Evolutionary conservation across 2,329 filamentous ascomycete genomes (phyloP).

Genomic region (Epichloe hybrida): DNA sequence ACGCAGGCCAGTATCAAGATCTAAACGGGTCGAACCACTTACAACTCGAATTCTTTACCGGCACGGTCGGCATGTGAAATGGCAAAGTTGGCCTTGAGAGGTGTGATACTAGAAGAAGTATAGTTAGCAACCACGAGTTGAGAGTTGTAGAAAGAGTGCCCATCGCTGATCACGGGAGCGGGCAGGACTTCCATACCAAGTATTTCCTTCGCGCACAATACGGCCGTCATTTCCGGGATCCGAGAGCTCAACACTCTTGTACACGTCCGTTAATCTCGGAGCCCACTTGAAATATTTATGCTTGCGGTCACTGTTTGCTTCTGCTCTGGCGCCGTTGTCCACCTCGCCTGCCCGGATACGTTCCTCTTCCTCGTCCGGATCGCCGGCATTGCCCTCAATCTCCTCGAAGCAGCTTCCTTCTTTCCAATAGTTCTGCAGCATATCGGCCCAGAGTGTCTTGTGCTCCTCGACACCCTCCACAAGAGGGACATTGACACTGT

Average conservation of each 20-base stretch:
- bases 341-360: slow-evolving; percentile 52
- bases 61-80: slow-evolving; percentile 32
- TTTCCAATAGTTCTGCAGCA: slow-evolving; percentile 85
- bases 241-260: slow-evolving; percentile 69
- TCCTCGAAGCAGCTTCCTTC: slow-evolving; percentile 79
- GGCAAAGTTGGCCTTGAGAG: slow-evolving; percentile 86
- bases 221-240: slow-evolving; percentile 82
- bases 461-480: slow-evolving; percentile 57
- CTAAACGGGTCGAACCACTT: slow-evolving; percentile 1
- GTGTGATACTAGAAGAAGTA: slow-evolving; percentile 54
- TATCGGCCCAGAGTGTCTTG: slow-evolving; percentile 69
- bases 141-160: background rate
- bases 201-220: slow-evolving; percentile 76
- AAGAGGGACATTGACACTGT: slow-evolving; percentile 81
- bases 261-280: slow-evolving; percentile 75
- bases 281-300: slow-evolving; percentile 95
- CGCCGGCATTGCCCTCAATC: slow-evolving; percentile 50
- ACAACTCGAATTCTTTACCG: slow-evolving; percentile 59
- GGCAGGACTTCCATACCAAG: slow-evolving; percentile 45
- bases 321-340: slow-evolving; percentile 9
- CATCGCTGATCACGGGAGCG: background rate
- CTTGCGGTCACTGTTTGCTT: slow-evolving; percentile 33
- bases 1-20: background rate
- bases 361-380: slow-evolving; percentile 58
- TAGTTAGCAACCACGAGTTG: slow-evolving; percentile 3